These are phyloP conservation scores for Penicillium sp. DNA, from an alignment of 2,329 filamentous ascomycete genomes.

Conservation along the genomic window DNA sequence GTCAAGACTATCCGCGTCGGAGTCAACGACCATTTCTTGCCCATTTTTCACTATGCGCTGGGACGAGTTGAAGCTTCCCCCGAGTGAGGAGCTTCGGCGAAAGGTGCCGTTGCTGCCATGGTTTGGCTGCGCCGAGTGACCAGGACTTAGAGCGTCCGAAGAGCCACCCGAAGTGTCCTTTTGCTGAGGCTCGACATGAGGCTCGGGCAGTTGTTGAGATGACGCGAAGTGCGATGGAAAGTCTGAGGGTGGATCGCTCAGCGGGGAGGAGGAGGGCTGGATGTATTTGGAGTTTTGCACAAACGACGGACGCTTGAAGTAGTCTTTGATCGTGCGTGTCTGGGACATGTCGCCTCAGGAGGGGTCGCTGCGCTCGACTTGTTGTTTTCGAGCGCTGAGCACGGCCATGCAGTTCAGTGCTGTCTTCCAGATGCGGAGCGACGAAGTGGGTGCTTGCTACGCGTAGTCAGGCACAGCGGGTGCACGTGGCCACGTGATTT, in stretches of 20 bases:
- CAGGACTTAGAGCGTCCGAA: conserved; percentile 9
- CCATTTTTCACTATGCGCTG: conserved; percentile 57
- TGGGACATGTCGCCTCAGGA: conserved; percentile 20
- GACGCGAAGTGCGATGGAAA: conserved; percentile 17
- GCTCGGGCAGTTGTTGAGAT: conserved; percentile 17
- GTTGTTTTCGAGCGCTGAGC: not conserved
- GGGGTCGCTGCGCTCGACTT: not conserved
- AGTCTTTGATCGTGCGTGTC: conserved; percentile 41
- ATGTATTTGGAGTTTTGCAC: conserved; percentile 16
- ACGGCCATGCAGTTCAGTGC: too few relatives aligned
- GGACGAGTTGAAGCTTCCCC: conserved; percentile 28
- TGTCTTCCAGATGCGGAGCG: too few relatives aligned
- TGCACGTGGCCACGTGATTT: not conserved
- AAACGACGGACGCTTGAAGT: conserved; percentile 42
- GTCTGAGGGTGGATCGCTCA: conserved; percentile 24
- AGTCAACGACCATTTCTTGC: conserved; percentile 56
- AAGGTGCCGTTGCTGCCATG: conserved; percentile 19
- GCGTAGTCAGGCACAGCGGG: not conserved
- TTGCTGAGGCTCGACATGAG: conserved; percentile 14
- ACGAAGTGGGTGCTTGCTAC: not conserved
- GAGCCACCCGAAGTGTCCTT: conserved; percentile 17
- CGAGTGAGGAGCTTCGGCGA: conserved; percentile 17
- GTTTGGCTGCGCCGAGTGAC: conserved; percentile 15
- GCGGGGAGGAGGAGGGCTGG: conserved; percentile 24
- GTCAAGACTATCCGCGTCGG: conserved; percentile 66